A percentile compares a stretch with the other conserved stretches of the same genome.
phyloP scores from a whole-genome alignment of 306 rosid genomes.

The Hylodesmum podocarpum region DNA sequence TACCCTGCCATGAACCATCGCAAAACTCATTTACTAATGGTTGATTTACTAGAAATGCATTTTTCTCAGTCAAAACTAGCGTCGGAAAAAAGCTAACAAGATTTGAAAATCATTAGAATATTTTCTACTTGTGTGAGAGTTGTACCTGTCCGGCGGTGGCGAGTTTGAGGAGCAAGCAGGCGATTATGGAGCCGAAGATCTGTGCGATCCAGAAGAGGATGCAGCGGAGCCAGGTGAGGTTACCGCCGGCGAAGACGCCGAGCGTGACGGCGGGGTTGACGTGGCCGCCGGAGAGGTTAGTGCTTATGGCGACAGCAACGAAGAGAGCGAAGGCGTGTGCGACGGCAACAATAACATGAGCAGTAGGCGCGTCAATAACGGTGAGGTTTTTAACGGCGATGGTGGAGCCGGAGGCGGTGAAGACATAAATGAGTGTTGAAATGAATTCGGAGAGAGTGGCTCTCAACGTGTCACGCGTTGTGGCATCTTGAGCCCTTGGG shows the following conservation, averaged over 20 bases:
- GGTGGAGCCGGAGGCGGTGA: conserved; percentile 54
- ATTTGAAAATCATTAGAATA: no score
- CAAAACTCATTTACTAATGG: not conserved
- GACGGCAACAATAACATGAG: conserved; percentile 38
- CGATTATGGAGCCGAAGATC: conserved; percentile 56
- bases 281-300: conserved; percentile 57
- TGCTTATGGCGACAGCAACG: conserved; percentile 49
- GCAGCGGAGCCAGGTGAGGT: conserved; percentile 52
- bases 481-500: not conserved
- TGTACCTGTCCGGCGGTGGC: conserved; percentile 46
- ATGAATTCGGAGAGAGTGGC: conserved; percentile 64
- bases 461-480: conserved; percentile 14
- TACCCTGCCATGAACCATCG: conserved; percentile 27
- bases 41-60: no score
- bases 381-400: conserved; percentile 50
- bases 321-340: conserved; percentile 58
- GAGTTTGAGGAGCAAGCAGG: conserved; percentile 47
- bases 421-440: conserved; percentile 72
- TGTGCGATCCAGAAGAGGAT: conserved; percentile 63
- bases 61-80: no score
- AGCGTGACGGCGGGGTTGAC: conserved; percentile 75
- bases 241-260: conserved; percentile 61
- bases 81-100: no score
- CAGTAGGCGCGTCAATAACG: conserved; percentile 32
- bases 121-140: no score